A percentile compares a stretch with the other conserved stretches of the same genome.
Conservation (phyloP, 768 basidiomycete genomes). For the Xerocomellus intermedius region DNA sequence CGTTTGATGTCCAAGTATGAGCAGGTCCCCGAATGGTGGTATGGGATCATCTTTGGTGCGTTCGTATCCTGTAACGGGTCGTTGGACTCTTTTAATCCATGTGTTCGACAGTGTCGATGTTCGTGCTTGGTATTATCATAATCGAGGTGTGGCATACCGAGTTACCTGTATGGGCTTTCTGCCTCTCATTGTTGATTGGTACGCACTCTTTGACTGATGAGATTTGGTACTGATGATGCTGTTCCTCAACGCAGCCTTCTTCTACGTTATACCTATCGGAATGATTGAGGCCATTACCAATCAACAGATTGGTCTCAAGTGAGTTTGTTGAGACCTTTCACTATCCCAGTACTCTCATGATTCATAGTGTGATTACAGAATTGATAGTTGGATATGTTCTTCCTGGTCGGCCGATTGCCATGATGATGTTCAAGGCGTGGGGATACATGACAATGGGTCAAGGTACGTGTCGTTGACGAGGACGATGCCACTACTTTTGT, state of each 20-base stretch:
- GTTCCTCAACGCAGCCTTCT: constrained; percentile 31
- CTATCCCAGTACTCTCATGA: not conserved
- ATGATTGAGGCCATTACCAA: constrained; percentile 80
- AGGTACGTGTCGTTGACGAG: constrained; percentile 12
- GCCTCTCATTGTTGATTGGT: constrained; percentile 32
- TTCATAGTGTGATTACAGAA: constrained; percentile 59
- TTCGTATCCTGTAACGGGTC: not conserved
- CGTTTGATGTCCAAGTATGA: constrained; percentile 56
- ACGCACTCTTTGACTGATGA: constrained; percentile 13
- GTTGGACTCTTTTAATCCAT: not conserved
- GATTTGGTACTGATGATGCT: not conserved
- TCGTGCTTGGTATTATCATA: constrained; percentile 56
- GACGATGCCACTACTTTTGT: not conserved
- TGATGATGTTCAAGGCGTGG: constrained; percentile 81
- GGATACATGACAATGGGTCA: constrained; percentile 66
- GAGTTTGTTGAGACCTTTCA: not conserved
- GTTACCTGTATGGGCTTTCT: constrained; percentile 42
- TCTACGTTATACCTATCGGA: constrained; percentile 76
- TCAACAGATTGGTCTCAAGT: constrained; percentile 63
- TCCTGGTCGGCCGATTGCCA: constrained; percentile 67
- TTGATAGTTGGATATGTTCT: constrained; percentile 58
- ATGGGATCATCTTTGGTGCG: constrained; percentile 34
- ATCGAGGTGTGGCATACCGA: constrained; percentile 62
- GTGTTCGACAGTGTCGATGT: constrained; percentile 39
- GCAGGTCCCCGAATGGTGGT: constrained; percentile 65